Evolutionary conservation across 2,329 filamentous ascomycete species (phyloP), one percentile per base, ranked within the genome.

Genomic region (Ploettnerulaceae sp.): DNA sequence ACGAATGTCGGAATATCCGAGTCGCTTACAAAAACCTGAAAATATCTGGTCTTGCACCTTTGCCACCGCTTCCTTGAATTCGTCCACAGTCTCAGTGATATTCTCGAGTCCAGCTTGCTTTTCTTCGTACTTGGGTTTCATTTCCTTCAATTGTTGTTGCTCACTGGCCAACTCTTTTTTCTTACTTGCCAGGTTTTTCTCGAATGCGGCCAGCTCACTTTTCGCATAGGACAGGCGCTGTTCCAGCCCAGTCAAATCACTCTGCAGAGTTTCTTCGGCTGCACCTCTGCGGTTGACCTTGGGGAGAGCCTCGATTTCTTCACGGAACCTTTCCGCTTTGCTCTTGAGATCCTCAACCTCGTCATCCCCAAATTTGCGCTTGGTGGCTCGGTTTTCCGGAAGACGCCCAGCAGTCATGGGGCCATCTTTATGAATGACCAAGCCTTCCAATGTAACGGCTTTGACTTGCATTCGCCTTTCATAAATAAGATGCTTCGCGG

Each of bases 401-500:
- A 89, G 84, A 52, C 89, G 85, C 56, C 93, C 93, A 73, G 93
- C 93, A 38, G 93, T 97, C 85, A 98, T 97, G 43, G 94, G 76
- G 61, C 93, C 93, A 35, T 87, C 89, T 65, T 97, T 97, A 71
- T 95, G 89, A 54, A 98, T 96, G 51, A 98, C 85, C 45, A 85
- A 91, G n/a, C 93, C 93, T 62, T 97, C 90, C 9, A 97, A 68
- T 0, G 90, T 95, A 9, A 98, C 91, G 4, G 91, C 90, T 66
- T 97, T 97, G 43, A 94, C 90, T 49, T 90, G 86, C 24, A 96
- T 83, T 6, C 55, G 83, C 54, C 81, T 84, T 47, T 86, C 81
- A 63, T 94, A 97, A 63, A 89, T 90, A 35, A 98, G 82, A 48
- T 91, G 79, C 65, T 94, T 95, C 21, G 93, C 93, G 44, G 93